Percentiles rank a stretch among this genome's conserved stretches.
These are phyloP conservation scores for Pleurotus platypus DNA, from an alignment of 768 basidiomycete species.

Conservation along the genomic window DNA sequence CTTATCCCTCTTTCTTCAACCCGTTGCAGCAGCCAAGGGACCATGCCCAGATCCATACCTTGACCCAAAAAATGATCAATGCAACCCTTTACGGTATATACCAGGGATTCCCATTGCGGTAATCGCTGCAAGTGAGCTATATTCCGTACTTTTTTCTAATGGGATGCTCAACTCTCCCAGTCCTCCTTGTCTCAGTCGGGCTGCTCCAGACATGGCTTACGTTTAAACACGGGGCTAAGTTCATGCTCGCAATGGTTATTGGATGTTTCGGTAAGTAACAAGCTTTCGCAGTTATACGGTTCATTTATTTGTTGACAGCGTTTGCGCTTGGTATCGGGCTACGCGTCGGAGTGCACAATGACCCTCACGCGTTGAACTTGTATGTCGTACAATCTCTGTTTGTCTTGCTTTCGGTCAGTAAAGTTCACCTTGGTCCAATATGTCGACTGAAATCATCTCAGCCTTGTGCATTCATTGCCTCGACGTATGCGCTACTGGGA, in stretches of 20 bases:
- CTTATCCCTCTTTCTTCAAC: neutral
- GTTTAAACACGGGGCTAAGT: slow-evolving; percentile 28
- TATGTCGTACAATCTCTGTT: neutral
- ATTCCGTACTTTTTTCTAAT: neutral
- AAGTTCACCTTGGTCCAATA: neutral
- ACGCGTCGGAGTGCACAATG: neutral
- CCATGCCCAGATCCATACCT: slow-evolving; percentile 20
- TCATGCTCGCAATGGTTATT: slow-evolving; percentile 39
- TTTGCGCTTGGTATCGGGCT: neutral
- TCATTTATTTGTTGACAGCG: neutral
- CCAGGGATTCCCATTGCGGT: slow-evolving; percentile 33
- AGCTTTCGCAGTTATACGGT: neutral
- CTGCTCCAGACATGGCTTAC: slow-evolving; percentile 27
- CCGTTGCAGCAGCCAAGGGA: neutral
- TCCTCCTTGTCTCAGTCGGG: slow-evolving; percentile 21
- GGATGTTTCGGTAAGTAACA: slow-evolving; percentile 34
- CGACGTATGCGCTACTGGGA: slow-evolving; percentile 51
- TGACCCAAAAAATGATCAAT: slow-evolving; percentile 34
- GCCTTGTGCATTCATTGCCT: slow-evolving; percentile 61
- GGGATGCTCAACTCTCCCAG: neutral
- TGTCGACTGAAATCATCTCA: slow-evolving; percentile 12
- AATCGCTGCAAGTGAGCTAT: slow-evolving; percentile 30
- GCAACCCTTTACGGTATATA: slow-evolving; percentile 40
- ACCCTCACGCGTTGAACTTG: neutral
- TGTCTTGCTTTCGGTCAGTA: slow-evolving; percentile 4